A percentile compares a stretch with the other conserved stretches of the same genome.
These are phyloP conservation scores for Tritrichomonas musculus DNA, from an alignment of 208 protist species.

Conservation along the genomic window DNA sequence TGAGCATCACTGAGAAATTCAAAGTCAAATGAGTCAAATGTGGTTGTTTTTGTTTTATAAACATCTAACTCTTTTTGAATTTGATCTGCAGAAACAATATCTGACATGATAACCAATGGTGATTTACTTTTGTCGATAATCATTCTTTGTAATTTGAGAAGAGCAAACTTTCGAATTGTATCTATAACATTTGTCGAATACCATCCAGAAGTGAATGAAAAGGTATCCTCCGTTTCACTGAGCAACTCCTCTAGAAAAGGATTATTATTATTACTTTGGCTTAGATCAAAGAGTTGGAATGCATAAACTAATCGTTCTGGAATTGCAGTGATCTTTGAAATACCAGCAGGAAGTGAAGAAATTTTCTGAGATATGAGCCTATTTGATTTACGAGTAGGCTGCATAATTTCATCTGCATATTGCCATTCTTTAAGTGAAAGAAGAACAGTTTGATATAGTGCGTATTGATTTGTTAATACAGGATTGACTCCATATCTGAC, in stretches of 20 bases:
- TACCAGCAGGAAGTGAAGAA: background rate
- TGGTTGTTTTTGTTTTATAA: background rate
- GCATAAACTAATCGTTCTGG: slow-evolving; percentile 1
- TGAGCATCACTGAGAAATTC: background rate
- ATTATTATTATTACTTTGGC: too few relatives aligned
- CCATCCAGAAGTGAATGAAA: background rate
- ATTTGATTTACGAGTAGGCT: background rate
- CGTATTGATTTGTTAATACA: background rate
- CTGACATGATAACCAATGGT: background rate
- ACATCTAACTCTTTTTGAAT: background rate
- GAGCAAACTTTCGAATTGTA: background rate
- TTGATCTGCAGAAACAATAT: background rate
- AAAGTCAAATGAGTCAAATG: background rate
- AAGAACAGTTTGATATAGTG: background rate
- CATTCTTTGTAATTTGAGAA: background rate
- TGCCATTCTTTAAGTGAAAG: background rate
- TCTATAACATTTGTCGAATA: background rate
- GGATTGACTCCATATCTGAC: slow-evolving; percentile 23
- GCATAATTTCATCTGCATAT: background rate
- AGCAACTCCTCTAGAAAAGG: background rate
- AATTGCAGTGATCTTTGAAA: background rate
- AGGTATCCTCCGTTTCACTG: background rate
- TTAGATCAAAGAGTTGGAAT: background rate
- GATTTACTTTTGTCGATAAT: background rate
- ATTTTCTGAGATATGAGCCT: background rate